Base-by-base conservation (phyloP, 305 asterid species). In the Solanum hybrid region DNA sequence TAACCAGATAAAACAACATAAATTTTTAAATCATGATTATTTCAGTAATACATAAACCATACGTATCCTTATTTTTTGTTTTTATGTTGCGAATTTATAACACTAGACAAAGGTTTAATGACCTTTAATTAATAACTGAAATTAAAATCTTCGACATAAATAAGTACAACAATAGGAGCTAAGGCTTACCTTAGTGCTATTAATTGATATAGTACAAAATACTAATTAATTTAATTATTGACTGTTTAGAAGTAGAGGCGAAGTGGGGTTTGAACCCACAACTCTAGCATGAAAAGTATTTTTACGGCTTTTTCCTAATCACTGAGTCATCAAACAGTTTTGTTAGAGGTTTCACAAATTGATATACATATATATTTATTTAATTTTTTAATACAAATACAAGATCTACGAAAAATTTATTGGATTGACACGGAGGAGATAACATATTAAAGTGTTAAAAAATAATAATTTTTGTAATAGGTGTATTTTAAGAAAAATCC, bases 201-300 rank as follows among this genome's bases (percentile, higher is more conserved):
- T 6, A 56, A 66, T 66, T 66, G 29, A 66, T 24, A 66, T 24
- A n/a, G 16, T 66, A 66, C 10, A 66, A 66, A 66, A 31, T 16
- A 4, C 60, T 42, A 29, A 14, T 51, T 51, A 75, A 7, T 29
- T 11, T 51, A 51, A 75, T 75, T 16, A 75, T 75, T 75, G n/a
- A 75, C 27, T n/a, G 88, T 76, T 87, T 89, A 85, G 78, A 92
- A 92, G 90, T 91, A 46, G 64, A 46, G 64, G 64, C 22, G 64
- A 14, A 46, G 60, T 14, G 64, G 22, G 22, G 22, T 46, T 46
- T 14, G 64, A 46, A 14, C 1, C 22, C 64, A 46, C 8, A 14
- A 46, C 64, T 46, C 64, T 46, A 14, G 1, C 7, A 46, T 46
- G 64, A 46, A 46, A 46, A 46, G 8, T 2, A 46, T 46, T 14